Base-by-base conservation (phyloP, 108 stramenopile species). In the Nannochloropsis salina region DNA sequence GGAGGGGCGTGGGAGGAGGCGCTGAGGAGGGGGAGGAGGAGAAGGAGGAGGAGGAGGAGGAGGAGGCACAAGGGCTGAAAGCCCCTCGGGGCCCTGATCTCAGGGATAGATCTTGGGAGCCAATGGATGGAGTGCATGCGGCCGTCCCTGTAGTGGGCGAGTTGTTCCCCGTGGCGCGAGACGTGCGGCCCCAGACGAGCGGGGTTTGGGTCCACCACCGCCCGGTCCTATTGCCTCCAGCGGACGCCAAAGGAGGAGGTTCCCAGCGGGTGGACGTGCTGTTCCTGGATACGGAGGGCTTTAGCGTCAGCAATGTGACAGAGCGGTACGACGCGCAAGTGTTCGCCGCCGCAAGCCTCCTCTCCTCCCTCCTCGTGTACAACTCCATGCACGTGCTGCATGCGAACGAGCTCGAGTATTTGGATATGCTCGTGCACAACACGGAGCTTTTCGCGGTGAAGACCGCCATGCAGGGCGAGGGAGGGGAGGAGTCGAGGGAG, bases 251-350 rank as follows among this genome's bases (percentile, higher is more conserved):
- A 15, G 20, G n/a, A n/a, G 1, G n/a, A 4, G 20, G n/a, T 15
- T 74, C 3, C 61, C 61, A 6, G 61, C 82, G 61, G 2, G 41
- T 83, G 2, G 44, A 86, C 11, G 84, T 84, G 41, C 18, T 89
- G 1, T 82, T 89, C 43, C 41, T 89, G 21, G 89, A 89, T 80
- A 89, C 85, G 31, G 89, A 89, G 86, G 89, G 89, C 9, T 84
- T 89, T 1, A 86, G 86, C 2, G 44, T 43, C n/a, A 44, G 83
- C 9, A 18, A 51, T 11, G 83, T 83, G 3, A 43, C 83, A 12
- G 86, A 89, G 45, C 87, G 45, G 79, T 82, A 89, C 40, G 89
- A 89, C 84, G 45, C 81, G 0, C 44, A 83, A 44, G 80, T 89
- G 41, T 89, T 89, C 22, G 61, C 85, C 6, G 83, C 87, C 8